Evolutionary conservation across 805 yeast species (phyloP), one percentile per base, ranked within the genome.

Genomic region (Candida berthetii): DNA sequence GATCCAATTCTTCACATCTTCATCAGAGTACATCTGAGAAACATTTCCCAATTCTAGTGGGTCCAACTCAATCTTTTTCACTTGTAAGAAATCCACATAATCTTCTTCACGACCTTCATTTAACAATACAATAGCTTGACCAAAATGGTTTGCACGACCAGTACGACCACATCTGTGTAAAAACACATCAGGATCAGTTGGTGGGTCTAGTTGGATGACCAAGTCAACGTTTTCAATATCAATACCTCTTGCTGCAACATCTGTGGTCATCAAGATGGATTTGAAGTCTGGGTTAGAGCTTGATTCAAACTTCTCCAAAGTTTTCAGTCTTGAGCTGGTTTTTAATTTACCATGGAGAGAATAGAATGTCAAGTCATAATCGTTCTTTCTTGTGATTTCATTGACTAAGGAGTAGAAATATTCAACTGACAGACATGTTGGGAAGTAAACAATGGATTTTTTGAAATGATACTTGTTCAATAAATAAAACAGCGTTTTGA

Each of bases 221-320:
- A 90, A 64, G 55, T 93, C 98, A 9, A 93, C 97, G 41, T 90
- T 93, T 1, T 96, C 95, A 24, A 93, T 82, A 66, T 93, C 99
- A 32, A 93, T 76, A 35, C 99, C 99, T 57, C 99, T 74, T 0
- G 98, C 96, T 1, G 99, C 97, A n/a, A 93, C 96, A 69, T 93
- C 99, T 0, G 99, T 93, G 2, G 99, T 89, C 62, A 93, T 66
- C 19, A 93, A 62, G 0, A 91, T 76, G 9, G 81, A 69, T 48
- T 78, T 81, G 3, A 63, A 61, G 7, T 57, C 54, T 4, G 53
- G 45, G 19, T 43, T 35, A 4, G 36, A 34, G 6, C 22, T 31
- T 19, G 28, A 31, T 17, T 51, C 55, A 56, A 91, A 93, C 28
- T 61, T 65, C 10, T 70, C 69, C 35, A 91, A 64, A 0, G 96